Evolutionary conservation across 148 eudicot genomes (phyloP), one percentile per base, ranked within the genome.

Genomic region (Rhododendron henanense): DNA sequence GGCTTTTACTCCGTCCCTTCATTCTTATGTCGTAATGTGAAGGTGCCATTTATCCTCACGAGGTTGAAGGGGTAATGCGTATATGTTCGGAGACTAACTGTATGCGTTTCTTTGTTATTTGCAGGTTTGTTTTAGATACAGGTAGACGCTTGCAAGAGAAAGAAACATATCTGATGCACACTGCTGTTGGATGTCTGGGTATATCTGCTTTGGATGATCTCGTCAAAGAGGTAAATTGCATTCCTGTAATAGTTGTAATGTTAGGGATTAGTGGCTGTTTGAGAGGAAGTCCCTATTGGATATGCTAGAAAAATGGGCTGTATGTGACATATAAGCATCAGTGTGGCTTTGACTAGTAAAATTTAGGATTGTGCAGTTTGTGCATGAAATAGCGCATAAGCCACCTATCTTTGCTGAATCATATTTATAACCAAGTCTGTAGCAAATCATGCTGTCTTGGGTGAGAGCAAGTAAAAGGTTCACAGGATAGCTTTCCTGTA

Each of bases 181-280:
- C 93, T 81, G 99, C 99, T 63, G 96, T 95, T 74, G 99, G 98
- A 81, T 89, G 93, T 33, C 35, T 33, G 55, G 99, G 98, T 35
- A 89, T 94, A 48, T 73, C 98, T 88, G 98, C 98, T 76, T 79
- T 96, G 65, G 89, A 90, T 88, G 99, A 95, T 88, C 96, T 96
- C 84, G 91, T 96, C 79, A 93, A 93, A 84, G 99, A 95, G 97
- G 98, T 96, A 93, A 5, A 2, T 83, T 75, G 37, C 51, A 41
- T 28, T 69, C 28, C 5, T 81, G 28, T 85, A 57, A 4, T 75
- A 4, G 35, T 44, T 33, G 61, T 28, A 10, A 51, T 65, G 84
- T 71, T n/a, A 50, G 47, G 35, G n/a, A 45, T 28, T 31, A 28
- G 45, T 67, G 59, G 63, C 16, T 83, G 41, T 44, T 39, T 19